Percentiles rank a stretch among this genome's conserved stretches.
phyloP scores from a whole-genome alignment of 1,139 yeast genomes.

The Eremothecium coryli region DNA sequence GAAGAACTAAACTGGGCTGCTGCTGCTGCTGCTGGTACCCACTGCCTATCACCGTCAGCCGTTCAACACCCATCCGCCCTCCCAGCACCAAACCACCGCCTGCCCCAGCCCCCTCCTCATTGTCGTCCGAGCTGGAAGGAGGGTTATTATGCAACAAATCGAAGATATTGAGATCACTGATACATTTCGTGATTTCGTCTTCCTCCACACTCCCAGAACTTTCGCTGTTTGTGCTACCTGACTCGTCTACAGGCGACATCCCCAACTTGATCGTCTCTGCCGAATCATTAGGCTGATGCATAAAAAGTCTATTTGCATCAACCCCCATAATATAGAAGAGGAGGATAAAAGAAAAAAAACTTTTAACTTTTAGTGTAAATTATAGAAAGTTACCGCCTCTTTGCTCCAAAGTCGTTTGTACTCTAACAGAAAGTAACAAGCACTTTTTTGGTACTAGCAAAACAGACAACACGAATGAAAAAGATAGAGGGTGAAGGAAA shows the following conservation, averaged over 20 bases:
- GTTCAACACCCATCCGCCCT: not conserved
- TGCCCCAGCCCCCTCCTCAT: constrained; percentile 6
- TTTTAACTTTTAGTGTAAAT: no score
- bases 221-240: constrained; percentile 1
- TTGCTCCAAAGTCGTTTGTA: no score
- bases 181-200: constrained; percentile 8
- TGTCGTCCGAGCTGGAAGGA: constrained; percentile 7
- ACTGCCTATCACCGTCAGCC: not conserved
- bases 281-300: constrained; percentile 9
- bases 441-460: no score
- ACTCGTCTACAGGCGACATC: constrained; percentile 2
- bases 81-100: constrained; percentile 1
- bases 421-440: no score
- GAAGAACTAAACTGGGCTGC: not conserved
- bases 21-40: constrained; percentile 4
- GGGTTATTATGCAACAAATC: constrained; percentile 8
- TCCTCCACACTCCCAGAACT: constrained; percentile 1
- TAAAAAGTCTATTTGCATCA: constrained; percentile 2
- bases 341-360: no score
- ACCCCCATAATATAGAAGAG: constrained; percentile 1
- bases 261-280: constrained; percentile 10
- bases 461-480: no score
- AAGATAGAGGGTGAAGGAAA: no score
- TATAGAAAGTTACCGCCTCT: no score
- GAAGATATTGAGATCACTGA: constrained; percentile 8